phyloP scores from a whole-genome alignment of 176 grass and related monocot genomes.

The Tuctoria greenei region DNA sequence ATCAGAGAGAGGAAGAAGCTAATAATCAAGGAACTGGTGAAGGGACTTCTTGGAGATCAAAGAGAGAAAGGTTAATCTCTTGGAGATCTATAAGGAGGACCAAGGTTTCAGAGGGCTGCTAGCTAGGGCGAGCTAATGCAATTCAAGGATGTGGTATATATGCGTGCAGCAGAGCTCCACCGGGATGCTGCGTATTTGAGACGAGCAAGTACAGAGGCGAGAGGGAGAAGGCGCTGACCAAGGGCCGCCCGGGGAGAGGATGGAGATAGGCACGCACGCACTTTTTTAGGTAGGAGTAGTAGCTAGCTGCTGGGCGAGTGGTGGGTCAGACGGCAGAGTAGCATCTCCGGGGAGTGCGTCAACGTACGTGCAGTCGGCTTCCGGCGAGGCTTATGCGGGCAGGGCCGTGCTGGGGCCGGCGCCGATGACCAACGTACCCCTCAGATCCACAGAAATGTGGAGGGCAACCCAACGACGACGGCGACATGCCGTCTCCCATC shows the following conservation, averaged over 20 bases:
- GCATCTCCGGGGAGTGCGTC: background rate
- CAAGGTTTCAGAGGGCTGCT: no score
- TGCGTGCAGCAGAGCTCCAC: no score
- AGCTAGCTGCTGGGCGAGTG: no score
- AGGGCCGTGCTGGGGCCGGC: background rate
- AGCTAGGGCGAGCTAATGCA: no score
- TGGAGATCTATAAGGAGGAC: no score
- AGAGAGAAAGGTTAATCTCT: no score
- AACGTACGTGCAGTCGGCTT: slow-evolving; percentile 16
- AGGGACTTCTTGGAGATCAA: no score
- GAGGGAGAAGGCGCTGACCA: background rate
- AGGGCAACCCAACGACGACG: background rate
- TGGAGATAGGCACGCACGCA: background rate
- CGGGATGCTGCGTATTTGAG: background rate
- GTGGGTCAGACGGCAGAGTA: background rate
- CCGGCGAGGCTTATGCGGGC: slow-evolving; percentile 23
- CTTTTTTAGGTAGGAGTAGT: no score
- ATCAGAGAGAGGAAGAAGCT: background rate
- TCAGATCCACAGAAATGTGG: background rate
- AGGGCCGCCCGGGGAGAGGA: no score
- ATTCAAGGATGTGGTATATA: no score
- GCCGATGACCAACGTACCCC: background rate
- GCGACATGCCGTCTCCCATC: background rate
- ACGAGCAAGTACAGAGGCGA: background rate
- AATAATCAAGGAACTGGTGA: no score